Conservation (phyloP, 352 stramenopile genomes). For the Phytophthora ramorum region DNA sequence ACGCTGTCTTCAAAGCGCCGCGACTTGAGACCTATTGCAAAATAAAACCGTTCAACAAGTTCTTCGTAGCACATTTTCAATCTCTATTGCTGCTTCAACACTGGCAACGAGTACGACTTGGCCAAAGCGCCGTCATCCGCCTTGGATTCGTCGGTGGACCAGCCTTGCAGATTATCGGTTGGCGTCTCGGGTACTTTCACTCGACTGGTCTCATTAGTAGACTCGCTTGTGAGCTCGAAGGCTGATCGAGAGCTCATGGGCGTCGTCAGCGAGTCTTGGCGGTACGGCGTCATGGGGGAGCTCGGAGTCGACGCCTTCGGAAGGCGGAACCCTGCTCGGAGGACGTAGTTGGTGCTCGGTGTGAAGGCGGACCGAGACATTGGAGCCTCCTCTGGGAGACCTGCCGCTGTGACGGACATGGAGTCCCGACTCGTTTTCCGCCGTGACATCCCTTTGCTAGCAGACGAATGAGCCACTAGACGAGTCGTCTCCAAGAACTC, state of each 20-base stretch:
- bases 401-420: slow-evolving; percentile 37
- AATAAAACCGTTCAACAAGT: slow-evolving; percentile 26
- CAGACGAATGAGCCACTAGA: slow-evolving; percentile 32
- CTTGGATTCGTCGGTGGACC: slow-evolving; percentile 39
- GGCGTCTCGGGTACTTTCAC: slow-evolving; percentile 29
- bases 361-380: slow-evolving; percentile 45
- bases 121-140: slow-evolving; percentile 34
- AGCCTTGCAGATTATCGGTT: slow-evolving; percentile 40
- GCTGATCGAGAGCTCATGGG: slow-evolving; percentile 31
- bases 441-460: slow-evolving; percentile 23
- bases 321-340: slow-evolving; percentile 64
- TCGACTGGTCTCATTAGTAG: slow-evolving; percentile 16
- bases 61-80: neutral
- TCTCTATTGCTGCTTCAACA: slow-evolving; percentile 51
- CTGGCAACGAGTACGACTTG: slow-evolving; percentile 65
- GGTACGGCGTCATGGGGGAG: slow-evolving; percentile 24
- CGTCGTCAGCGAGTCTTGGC: slow-evolving; percentile 30
- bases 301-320: slow-evolving; percentile 53
- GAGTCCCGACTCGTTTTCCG: slow-evolving; percentile 39
- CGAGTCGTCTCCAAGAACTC: slow-evolving; percentile 65
- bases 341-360: slow-evolving; percentile 48
- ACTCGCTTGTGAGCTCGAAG: slow-evolving; percentile 36
- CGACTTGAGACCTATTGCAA: slow-evolving; percentile 16
- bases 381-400: slow-evolving; percentile 39
- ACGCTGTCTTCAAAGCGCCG: slow-evolving; percentile 25